Evolutionary conservation across 441 rosid genomes (phyloP), one percentile per base, ranked within the genome.

Genomic region (Kokia cookei): DNA sequence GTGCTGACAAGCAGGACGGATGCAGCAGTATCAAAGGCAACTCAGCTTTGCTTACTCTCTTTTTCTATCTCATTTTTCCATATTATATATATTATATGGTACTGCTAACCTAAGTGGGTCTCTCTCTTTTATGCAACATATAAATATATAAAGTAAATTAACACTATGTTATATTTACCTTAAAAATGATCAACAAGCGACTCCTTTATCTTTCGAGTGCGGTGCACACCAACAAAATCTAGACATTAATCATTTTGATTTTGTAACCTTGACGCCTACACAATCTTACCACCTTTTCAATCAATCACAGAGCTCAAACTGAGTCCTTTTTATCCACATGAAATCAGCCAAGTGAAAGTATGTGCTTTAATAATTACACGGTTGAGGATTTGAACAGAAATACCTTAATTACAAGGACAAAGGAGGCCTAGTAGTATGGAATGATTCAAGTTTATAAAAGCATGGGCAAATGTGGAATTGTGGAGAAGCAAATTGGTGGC

Each of bases 1-100:
- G 97, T 91, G 97, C 83, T 91, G 91, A 88, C 97, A 88, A 87
- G 87, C 75, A 83, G 76, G 84, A 80, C 75, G 84, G 68, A 58
- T 78, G 85, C 83, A 80, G 75, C 86, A 77, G 87, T 84, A 82
- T 79, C 84, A 85, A 91, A 87, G 91, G 92, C 92, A 85, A 81
- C 87, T 85, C 89, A 87, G 91, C 92, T 90, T 87, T 89, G 85
- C 86, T 78, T 24, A 82, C 76, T 72, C 80, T 67, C 78, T 79
- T 77, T 77, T 78, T 72, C 82, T 81, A 78, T 82, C 76, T 82
- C 76, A 51, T 15, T 51, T n/a, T 51, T n/a, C 57, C 9, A 15
- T 5, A 6, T 15, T n/a, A n/a, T 15, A 51, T 15, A 51, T 51
- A 5, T 2, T 40, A 40, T 40, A 40, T 9, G 43, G 43, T 40